Conservation (phyloP, 495 filamentous ascomycete genomes). For the Penicillium angulare region DNA sequence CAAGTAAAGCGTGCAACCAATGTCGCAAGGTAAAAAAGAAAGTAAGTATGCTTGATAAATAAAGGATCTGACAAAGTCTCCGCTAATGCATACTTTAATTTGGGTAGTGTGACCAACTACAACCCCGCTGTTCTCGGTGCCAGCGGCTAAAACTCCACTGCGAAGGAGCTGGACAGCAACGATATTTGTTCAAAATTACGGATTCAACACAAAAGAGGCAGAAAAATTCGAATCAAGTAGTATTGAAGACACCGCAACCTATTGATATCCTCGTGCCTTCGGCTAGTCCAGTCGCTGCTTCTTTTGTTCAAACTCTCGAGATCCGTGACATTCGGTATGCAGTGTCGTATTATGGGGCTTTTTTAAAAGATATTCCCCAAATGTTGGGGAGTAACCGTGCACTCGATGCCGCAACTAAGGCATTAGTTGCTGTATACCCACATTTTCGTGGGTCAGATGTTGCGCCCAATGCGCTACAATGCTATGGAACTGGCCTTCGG, state of each 20-base stretch:
- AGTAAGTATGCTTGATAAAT: conserved; percentile 14
- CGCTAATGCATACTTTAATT: neutral
- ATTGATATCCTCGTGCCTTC: conserved; percentile 4
- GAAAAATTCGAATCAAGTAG: neutral
- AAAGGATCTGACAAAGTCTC: neutral
- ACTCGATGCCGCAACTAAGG: conserved; percentile 33
- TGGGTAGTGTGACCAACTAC: conserved; percentile 34
- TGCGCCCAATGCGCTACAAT: conserved; percentile 17
- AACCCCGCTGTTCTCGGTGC: conserved; percentile 39
- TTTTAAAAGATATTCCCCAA: conserved; percentile 31
- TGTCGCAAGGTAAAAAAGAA: conserved; percentile 50
- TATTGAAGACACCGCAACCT: neutral
- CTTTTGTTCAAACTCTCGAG: conserved; percentile 23
- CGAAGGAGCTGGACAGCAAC: conserved; percentile 38
- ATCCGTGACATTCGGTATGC: conserved; percentile 35
- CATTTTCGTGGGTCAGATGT: conserved; percentile 17
- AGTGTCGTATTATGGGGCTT: conserved; percentile 33
- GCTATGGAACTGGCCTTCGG: conserved; percentile 29
- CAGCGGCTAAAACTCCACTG: conserved; percentile 37
- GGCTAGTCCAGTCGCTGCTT: conserved; percentile 14
- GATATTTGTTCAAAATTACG: conserved; percentile 40
- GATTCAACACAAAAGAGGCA: neutral
- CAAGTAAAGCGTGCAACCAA: conserved; percentile 45
- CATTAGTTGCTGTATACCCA: conserved; percentile 25
- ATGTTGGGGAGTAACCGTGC: conserved; percentile 31